phyloP scores from a whole-genome alignment of 495 filamentous ascomycete genomes.

The Oidiodendron maius region DNA sequence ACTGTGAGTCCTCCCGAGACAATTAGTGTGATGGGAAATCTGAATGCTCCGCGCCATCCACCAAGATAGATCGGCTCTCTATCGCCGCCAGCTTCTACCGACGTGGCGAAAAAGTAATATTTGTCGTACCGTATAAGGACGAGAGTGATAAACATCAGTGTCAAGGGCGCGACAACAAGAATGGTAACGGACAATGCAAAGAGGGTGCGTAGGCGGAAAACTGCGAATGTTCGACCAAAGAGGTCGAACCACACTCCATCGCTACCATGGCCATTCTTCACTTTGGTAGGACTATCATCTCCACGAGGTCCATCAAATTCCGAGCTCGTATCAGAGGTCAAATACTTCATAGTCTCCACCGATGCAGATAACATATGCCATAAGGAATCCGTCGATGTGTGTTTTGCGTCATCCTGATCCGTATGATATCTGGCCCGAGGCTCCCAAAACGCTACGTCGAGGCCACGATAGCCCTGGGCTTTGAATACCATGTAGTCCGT shows the following conservation, averaged over 20 bases:
- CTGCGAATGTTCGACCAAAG: conserved; percentile 73
- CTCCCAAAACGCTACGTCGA: conserved; percentile 86
- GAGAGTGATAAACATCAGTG: conserved; percentile 62
- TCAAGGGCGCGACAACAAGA: conserved; percentile 68
- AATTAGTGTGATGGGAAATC: conserved; percentile 72
- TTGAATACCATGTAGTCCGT: conserved; percentile 89
- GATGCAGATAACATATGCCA: conserved; percentile 93
- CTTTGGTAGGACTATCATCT: conserved; percentile 48
- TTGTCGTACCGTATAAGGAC: conserved; percentile 60
- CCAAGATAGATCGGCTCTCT: conserved; percentile 59
- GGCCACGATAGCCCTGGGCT: conserved; percentile 74
- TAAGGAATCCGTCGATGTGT: conserved; percentile 68
- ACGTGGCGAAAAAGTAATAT: conserved; percentile 73
- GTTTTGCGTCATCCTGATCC: conserved; percentile 74
- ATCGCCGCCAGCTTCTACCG: conserved; percentile 49
- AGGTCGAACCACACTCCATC: conserved; percentile 91
- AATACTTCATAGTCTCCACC: conserved; percentile 60
- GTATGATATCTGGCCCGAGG: conserved; percentile 89
- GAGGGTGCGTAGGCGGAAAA: conserved; percentile 72
- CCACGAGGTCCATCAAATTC: conserved; percentile 56
- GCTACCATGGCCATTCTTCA: conserved; percentile 61
- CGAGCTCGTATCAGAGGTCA: conserved; percentile 64
- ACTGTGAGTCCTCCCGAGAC: conserved; percentile 63
- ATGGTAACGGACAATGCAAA: conserved; percentile 84
- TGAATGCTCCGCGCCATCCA: conserved; percentile 76